These are phyloP conservation scores for Coniferiporia weirii DNA, from an alignment of 1,284 basidiomycete species.

Conservation along the genomic window DNA sequence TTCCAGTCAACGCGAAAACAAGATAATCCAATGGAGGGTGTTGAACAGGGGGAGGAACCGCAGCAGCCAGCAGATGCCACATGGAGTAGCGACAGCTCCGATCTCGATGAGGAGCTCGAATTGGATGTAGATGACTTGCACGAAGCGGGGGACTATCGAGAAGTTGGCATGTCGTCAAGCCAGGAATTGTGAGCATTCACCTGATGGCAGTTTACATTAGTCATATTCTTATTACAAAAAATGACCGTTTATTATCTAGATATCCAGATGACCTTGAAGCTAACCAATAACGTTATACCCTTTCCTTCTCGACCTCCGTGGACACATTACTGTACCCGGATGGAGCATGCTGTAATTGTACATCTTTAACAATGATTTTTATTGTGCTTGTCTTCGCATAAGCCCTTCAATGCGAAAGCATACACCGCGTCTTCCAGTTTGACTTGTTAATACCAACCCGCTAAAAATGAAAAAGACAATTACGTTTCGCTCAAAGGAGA, in stretches of 20 bases:
- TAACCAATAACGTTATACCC: not conserved
- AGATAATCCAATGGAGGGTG: slow-evolving; percentile 26
- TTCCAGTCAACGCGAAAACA: slow-evolving; percentile 35
- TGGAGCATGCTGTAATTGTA: not conserved
- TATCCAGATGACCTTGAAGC: not conserved
- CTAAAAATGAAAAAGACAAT: no score
- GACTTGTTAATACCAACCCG: no score
- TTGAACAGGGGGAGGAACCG: slow-evolving; percentile 23
- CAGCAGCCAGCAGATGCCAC: slow-evolving; percentile 29
- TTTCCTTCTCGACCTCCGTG: not conserved
- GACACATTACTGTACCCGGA: not conserved
- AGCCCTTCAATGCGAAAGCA: no score
- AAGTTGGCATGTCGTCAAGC: slow-evolving; percentile 4
- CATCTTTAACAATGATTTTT: no score
- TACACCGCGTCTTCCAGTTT: no score
- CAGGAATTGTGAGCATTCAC: slow-evolving; percentile 9
- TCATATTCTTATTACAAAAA: not conserved
- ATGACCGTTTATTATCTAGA: not conserved
- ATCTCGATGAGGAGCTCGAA: slow-evolving; percentile 23
- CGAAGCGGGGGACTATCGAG: not conserved
- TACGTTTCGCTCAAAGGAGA: no score
- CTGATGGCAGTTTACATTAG: not conserved
- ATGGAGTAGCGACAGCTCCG: slow-evolving; percentile 68
- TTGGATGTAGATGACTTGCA: slow-evolving; percentile 2
- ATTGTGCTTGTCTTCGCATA: no score